Evolutionary conservation across 2,329 filamentous ascomycete species (phyloP).

Genomic region (Sporothrix sp.): DNA sequence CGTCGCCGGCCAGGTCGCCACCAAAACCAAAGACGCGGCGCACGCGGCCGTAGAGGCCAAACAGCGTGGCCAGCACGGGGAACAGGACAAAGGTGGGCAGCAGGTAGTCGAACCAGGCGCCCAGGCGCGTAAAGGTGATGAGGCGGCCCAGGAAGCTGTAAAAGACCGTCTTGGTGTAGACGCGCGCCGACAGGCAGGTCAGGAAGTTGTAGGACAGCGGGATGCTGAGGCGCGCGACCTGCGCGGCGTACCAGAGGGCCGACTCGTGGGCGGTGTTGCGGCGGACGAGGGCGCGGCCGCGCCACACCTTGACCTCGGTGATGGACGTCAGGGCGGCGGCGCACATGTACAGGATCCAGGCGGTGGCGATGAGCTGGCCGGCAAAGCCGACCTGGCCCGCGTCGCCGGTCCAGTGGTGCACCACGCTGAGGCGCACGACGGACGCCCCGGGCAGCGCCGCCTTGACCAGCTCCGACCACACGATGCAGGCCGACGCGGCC

Average conservation of each 20-base stretch:
- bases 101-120: constrained; percentile 74
- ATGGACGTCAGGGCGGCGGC: constrained; percentile 78
- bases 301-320: constrained; percentile 94
- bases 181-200: constrained; percentile 66
- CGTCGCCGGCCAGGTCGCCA: constrained; percentile 61
- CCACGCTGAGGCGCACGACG: constrained; percentile 53
- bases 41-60: constrained; percentile 79
- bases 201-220: constrained; percentile 94
- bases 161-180: constrained; percentile 73
- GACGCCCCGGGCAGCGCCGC: constrained; percentile 69
- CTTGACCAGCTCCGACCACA: constrained; percentile 92
- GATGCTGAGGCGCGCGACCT: constrained; percentile 85
- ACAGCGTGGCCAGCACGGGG: constrained; percentile 74
- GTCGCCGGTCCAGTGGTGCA: constrained; percentile 64
- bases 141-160: constrained; percentile 75
- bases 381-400: constrained; percentile 73
- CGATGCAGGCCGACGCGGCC: constrained; percentile 67
- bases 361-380: constrained; percentile 72
- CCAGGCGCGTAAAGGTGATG: constrained; percentile 74
- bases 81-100: constrained; percentile 84
- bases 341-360: constrained; percentile 96
- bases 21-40: constrained; percentile 67
- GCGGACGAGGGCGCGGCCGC: constrained; percentile 78
- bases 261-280: constrained; percentile 88
- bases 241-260: constrained; percentile 90